A percentile compares a stretch with the other conserved stretches of the same genome.
phyloP scores from a whole-genome alignment of 139 green algal species.

The Tetradesmus lagerheimii region DNA sequence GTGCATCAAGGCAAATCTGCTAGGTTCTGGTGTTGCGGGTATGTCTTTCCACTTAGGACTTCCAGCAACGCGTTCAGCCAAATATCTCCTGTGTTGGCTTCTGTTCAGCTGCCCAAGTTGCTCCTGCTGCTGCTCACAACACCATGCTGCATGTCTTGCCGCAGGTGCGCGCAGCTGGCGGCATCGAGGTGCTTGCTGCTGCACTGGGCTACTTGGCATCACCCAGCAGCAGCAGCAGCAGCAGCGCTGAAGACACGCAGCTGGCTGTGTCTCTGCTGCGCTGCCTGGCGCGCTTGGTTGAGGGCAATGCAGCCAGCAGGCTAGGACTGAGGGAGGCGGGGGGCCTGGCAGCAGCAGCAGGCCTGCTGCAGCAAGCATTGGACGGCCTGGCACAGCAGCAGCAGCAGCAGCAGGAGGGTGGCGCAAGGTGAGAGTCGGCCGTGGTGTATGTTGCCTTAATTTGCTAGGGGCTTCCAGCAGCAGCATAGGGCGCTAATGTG shows the following conservation, averaged over 20 bases:
- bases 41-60: no score
- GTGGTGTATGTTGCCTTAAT: no score
- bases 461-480: no score
- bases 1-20: no score
- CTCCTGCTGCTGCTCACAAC: not conserved
- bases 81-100: not conserved
- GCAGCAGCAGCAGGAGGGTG: conserved; percentile 43
- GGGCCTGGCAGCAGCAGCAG: conserved; percentile 46
- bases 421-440: not conserved
- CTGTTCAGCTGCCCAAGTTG: not conserved
- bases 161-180: conserved; percentile 28
- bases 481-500: no score
- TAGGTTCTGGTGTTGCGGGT: no score
- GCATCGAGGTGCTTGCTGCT: conserved; percentile 49
- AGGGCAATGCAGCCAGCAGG: conserved; percentile 63
- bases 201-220: conserved; percentile 29
- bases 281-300: conserved; percentile 38
- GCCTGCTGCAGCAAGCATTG: conserved; percentile 43
- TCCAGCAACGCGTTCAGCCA: no score
- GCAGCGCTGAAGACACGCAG: conserved; percentile 37
- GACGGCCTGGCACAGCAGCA: conserved; percentile 18
- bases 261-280: conserved; percentile 50
- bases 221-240: not conserved
- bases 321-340: conserved; percentile 54
- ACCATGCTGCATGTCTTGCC: not conserved